Percentiles rank a stretch among this genome's conserved stretches.
Conservation (phyloP, 352 stramenopile genomes). For the Pythium sukuiense region DNA sequence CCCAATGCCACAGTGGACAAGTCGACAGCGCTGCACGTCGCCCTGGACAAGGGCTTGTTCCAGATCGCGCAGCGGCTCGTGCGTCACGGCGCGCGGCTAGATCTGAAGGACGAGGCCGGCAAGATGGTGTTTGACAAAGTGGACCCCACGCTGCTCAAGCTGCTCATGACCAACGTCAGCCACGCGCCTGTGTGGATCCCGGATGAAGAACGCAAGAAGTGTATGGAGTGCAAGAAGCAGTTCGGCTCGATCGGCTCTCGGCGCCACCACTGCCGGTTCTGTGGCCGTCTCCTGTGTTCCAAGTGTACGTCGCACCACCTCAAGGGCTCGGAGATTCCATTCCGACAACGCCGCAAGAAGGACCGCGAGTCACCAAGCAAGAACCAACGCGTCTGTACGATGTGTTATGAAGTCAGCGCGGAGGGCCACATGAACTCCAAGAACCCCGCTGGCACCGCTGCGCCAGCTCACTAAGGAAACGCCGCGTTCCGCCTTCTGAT, state of each 20-base stretch:
- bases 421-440: slow-evolving; percentile 26
- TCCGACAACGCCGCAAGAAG: slow-evolving; percentile 59
- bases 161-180: slow-evolving; percentile 66
- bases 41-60: slow-evolving; percentile 55
- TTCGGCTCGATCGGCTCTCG: slow-evolving; percentile 65
- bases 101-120: slow-evolving; percentile 68
- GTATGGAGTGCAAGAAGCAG: slow-evolving; percentile 77
- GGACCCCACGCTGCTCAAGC: slow-evolving; percentile 59
- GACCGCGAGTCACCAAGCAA: slow-evolving; percentile 48
- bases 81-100: slow-evolving; percentile 62
- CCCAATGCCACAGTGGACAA: slow-evolving; percentile 62
- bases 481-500: slow-evolving; percentile 8
- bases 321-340: slow-evolving; percentile 37
- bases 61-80: slow-evolving; percentile 78
- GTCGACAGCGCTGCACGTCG: slow-evolving; percentile 69
- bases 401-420: slow-evolving; percentile 62
- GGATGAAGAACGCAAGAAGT: slow-evolving; percentile 59
- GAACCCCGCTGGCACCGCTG: neutral
- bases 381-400: slow-evolving; percentile 70
- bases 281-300: slow-evolving; percentile 76
- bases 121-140: slow-evolving; percentile 84
- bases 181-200: slow-evolving; percentile 78
- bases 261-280: slow-evolving; percentile 87
- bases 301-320: slow-evolving; percentile 63
- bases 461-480: slow-evolving; percentile 16